These are phyloP conservation scores for Physaria fendleri DNA, from an alignment of 345 rosid species.

Conservation along the genomic window DNA sequence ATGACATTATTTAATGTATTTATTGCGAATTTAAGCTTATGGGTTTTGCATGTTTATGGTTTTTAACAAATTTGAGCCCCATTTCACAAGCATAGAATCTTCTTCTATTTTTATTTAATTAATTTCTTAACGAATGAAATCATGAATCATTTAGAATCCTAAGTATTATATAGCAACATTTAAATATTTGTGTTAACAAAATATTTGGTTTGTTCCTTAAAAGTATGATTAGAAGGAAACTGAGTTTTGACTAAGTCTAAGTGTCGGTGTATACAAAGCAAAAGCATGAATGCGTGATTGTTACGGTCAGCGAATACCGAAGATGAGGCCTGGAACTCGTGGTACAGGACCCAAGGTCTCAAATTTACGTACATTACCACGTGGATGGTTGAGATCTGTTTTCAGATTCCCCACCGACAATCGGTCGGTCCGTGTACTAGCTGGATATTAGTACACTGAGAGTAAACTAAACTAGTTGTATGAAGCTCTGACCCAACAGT, in stretches of 20 bases:
- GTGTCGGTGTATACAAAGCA: slow-evolving; percentile 22
- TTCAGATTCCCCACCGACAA: slow-evolving; percentile 31
- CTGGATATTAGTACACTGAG: neutral
- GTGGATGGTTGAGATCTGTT: slow-evolving; percentile 17
- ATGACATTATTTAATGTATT: neutral
- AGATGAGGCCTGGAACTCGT: neutral
- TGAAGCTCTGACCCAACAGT: slow-evolving; percentile 17
- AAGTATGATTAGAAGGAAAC: slow-evolving; percentile 6
- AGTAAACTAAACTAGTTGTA: neutral
- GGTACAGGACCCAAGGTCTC: neutral
- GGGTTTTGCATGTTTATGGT: slow-evolving; percentile 1
- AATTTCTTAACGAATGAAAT: neutral
- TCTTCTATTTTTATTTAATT: slow-evolving; percentile 1
- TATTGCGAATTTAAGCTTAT: slow-evolving; percentile 15
- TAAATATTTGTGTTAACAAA: neutral
- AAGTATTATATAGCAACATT: neutral
- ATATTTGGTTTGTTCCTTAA: neutral
- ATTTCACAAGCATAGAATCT: slow-evolving; percentile 27
- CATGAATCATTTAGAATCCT: neutral
- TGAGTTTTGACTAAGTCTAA: neutral
- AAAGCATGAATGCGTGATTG: slow-evolving; percentile 7
- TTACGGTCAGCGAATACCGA: slow-evolving; percentile 12
- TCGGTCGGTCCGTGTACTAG: slow-evolving; percentile 12
- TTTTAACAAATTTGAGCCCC: neutral
- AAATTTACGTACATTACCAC: neutral